Evolutionary conservation across 1,139 yeast genomes (phyloP).

Genomic region (Hyphopichia wangnamkhiaoensis): DNA sequence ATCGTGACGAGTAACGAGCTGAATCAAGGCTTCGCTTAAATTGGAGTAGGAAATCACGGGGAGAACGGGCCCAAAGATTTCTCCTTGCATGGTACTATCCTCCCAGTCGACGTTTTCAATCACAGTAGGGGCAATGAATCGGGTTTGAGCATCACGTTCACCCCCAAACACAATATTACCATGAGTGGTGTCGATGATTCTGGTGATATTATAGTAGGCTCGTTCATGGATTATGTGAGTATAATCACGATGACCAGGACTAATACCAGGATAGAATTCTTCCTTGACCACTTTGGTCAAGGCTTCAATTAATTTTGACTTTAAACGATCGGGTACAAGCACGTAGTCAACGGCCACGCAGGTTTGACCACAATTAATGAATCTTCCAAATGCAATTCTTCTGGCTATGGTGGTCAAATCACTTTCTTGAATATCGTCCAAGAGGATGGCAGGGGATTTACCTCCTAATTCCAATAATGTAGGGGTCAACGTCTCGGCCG

Average conservation of each 20-base stretch:
- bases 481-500: conserved; percentile 85
- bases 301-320: conserved; percentile 51
- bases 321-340: conserved; percentile 59
- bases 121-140: conserved; percentile 70
- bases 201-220: conserved; percentile 54
- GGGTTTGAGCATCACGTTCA: conserved; percentile 37
- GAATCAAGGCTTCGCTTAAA: conserved; percentile 48
- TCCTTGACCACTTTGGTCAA: conserved; percentile 43
- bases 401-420: conserved; percentile 56
- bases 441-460: conserved; percentile 78
- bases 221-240: conserved; percentile 69
- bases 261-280: conserved; percentile 45
- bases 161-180: conserved; percentile 68
- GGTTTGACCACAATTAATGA: conserved; percentile 84
- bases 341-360: conserved; percentile 89
- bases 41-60: conserved; percentile 65
- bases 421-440: conserved; percentile 46
- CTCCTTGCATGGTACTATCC: conserved; percentile 74
- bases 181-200: conserved; percentile 49
- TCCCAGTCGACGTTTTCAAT: conserved; percentile 60
- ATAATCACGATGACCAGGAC: conserved; percentile 31
- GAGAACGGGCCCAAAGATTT: conserved; percentile 82
- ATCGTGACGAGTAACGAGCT: conserved; percentile 58
- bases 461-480: conserved; percentile 86
- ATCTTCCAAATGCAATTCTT: conserved; percentile 77